A percentile compares a stretch with the other conserved stretches of the same genome.
Evolutionary conservation across 495 filamentous ascomycete species (phyloP).

Genomic region (Sporormia fimetaria): DNA sequence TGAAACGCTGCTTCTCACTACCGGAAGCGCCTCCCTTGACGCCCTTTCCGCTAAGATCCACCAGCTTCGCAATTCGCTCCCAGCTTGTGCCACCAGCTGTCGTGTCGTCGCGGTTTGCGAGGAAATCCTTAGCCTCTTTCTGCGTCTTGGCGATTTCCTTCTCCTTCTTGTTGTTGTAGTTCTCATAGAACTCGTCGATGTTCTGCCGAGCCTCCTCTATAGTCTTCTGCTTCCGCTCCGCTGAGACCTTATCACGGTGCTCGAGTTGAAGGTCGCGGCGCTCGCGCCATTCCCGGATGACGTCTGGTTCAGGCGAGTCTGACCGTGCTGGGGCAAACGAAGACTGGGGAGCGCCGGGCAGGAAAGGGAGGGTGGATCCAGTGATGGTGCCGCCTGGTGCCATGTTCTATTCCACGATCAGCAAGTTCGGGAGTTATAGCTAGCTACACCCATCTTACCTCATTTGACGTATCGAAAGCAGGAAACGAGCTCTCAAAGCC

Average conservation of each 20-base stretch:
- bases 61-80: slow-evolving; percentile 94
- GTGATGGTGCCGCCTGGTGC: slow-evolving; percentile 85
- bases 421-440: neutral
- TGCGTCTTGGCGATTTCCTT: slow-evolving; percentile 76
- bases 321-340: slow-evolving; percentile 31
- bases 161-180: slow-evolving; percentile 95
- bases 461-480: slow-evolving; percentile 63
- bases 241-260: slow-evolving; percentile 66
- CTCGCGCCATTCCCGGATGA: slow-evolving; percentile 85
- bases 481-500: slow-evolving; percentile 86
- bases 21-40: slow-evolving; percentile 70
- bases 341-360: slow-evolving; percentile 47
- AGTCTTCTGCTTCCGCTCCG: slow-evolving; percentile 66
- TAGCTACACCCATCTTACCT: slow-evolving; percentile 41
- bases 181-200: slow-evolving; percentile 98
- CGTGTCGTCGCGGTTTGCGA: slow-evolving; percentile 79
- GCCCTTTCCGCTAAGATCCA: slow-evolving; percentile 92
- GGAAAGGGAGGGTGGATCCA: slow-evolving; percentile 58
- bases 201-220: slow-evolving; percentile 73
- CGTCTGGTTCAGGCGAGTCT: slow-evolving; percentile 75
- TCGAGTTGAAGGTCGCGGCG: slow-evolving; percentile 65
- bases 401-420: slow-evolving; percentile 66
- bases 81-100: slow-evolving; percentile 90
- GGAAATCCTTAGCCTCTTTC: slow-evolving; percentile 88
- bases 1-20: slow-evolving; percentile 88